Evolutionary conservation across 306 rosid genomes (phyloP).

Genomic region (Fagus crenata): DNA sequence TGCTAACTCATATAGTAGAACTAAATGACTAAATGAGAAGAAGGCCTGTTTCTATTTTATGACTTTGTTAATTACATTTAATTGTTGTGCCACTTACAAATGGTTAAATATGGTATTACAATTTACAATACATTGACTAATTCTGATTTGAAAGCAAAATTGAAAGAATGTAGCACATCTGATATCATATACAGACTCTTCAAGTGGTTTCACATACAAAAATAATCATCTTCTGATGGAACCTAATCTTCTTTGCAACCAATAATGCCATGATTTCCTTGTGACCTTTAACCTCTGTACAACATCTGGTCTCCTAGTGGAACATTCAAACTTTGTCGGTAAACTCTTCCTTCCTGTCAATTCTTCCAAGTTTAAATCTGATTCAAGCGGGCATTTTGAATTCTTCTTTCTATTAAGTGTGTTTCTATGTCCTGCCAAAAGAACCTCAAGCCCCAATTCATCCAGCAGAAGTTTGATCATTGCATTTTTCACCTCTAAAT

Average conservation of each 20-base stretch:
- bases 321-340: conserved; percentile 33
- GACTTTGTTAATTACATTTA: conserved; percentile 3
- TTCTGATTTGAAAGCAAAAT: no score
- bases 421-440: conserved; percentile 47
- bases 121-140: not conserved
- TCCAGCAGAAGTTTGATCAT: conserved; percentile 65
- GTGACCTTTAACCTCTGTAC: conserved; percentile 75
- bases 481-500: conserved; percentile 58
- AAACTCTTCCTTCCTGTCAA: conserved; percentile 28
- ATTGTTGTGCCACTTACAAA: conserved; percentile 13
- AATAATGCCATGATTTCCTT: conserved; percentile 57
- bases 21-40: not conserved
- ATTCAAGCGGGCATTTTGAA: conserved; percentile 26
- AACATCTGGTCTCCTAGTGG: conserved; percentile 72
- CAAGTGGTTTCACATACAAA: conserved; percentile 8
- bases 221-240: conserved; percentile 19
- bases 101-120: conserved; percentile 19
- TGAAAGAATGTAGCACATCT: conserved; percentile 9
- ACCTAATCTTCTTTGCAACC: conserved; percentile 60
- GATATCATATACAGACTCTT: conserved; percentile 31
- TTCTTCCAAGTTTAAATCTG: conserved; percentile 39
- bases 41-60: conserved; percentile 22
- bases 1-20: no score
- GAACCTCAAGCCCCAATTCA: conserved; percentile 74
- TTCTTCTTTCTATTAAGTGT: conserved; percentile 35